Evolutionary conservation across 352 stramenopile species (phyloP), one percentile per base, ranked within the genome.

Genomic region (Globisporangium spiculum): DNA sequence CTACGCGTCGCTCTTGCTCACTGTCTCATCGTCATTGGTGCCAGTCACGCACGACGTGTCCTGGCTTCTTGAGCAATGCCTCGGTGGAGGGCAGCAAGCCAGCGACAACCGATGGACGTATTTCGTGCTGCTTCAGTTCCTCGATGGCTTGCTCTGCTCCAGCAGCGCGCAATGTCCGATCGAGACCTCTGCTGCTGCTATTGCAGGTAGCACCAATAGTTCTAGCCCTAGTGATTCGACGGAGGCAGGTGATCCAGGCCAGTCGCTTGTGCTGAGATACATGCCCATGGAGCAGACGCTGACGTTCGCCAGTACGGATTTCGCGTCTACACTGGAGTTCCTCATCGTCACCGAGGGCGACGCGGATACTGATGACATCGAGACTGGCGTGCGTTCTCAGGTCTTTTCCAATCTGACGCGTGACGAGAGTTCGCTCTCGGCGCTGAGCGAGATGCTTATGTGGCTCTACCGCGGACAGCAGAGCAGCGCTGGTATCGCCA

Each of bases 271-370:
- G 64, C 20, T 69, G 34, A 36, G 26, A 14, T 50, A 69, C 54
- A 46, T 26, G 55, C 64, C 64, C 9, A 52, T 59, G 18, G 64
- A 69, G 55, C 64, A 69, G 36, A 69, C 44, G 9, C 34, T 69
- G 26, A 26, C 56, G 56, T 64, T 69, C 16, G 1, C 20, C 3
- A 3, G 6, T 8, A 30, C 12, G 14, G 26, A 55, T 9, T 69
- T 69, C 30, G n/a, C 34, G 18, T 20, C 64, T 24, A 64, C 64
- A 9, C 56, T 69, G 24, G 34, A 24, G 18, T 63, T 69, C 56
- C 64, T 54, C 14, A 7, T 69, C 22, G 64, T 48, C 7, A 41
- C 22, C 1, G 58, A 63, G 3, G 30, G 30, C 2, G 26, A n/a
- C n/a, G 18, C 14, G 18, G 22, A 38, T 18, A 18, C 1, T 34